These are phyloP conservation scores for Alnus glutinosa DNA, from an alignment of 306 rosid species.

Conservation along the genomic window DNA sequence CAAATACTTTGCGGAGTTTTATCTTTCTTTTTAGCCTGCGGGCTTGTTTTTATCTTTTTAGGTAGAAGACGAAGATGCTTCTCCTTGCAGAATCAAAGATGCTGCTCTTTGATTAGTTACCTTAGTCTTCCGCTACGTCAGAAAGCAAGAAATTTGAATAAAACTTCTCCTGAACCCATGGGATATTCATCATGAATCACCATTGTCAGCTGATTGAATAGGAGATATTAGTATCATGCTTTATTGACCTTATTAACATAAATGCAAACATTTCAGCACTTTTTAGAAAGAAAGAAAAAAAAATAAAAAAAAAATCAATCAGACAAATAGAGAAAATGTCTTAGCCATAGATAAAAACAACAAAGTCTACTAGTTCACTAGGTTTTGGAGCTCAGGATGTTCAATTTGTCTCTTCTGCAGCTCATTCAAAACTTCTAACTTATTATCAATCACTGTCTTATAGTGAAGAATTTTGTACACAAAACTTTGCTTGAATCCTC, in stretches of 20 bases:
- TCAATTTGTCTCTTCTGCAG: constrained; percentile 50
- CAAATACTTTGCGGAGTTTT: no score
- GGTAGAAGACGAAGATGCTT: no score
- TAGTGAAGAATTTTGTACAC: constrained; percentile 46
- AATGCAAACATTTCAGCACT: not conserved
- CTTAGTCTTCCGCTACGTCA: no score
- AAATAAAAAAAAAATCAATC: not conserved
- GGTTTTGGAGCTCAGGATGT: constrained; percentile 38
- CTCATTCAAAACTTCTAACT: constrained; percentile 43
- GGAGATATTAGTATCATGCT: not conserved
- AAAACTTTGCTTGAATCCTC: constrained; percentile 55
- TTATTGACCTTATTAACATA: not conserved
- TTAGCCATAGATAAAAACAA: not conserved
- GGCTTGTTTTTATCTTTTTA: no score
- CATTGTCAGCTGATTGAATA: constrained; percentile 22
- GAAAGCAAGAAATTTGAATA: not conserved
- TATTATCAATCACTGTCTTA: constrained; percentile 53
- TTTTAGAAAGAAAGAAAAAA: not conserved
- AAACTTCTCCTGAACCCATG: not conserved
- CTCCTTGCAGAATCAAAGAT: no score
- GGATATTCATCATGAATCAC: not conserved
- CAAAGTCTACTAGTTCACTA: constrained; percentile 21
- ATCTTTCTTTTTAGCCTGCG: no score
- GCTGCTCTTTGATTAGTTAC: no score
- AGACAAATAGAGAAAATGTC: not conserved